phyloP scores from a whole-genome alignment of 257 asterid genomes.

The Gynochthodes officinalis region DNA sequence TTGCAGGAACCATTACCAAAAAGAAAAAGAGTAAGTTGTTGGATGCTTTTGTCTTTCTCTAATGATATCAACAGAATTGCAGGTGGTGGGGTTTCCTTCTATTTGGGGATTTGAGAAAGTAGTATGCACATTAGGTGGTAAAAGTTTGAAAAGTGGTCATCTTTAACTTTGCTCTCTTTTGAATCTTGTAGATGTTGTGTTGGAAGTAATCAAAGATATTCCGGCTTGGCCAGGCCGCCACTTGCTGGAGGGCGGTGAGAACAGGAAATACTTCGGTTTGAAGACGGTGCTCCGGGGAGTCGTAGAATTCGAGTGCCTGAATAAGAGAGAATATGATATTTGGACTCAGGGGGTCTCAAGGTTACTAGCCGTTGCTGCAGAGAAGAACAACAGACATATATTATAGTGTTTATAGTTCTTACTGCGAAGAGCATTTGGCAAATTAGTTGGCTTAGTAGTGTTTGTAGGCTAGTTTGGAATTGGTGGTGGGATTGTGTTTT shows the following conservation, averaged over 20 bases:
- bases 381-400: slow-evolving; percentile 57
- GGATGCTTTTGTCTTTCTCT: slow-evolving; percentile 36
- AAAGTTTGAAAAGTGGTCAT: slow-evolving; percentile 24
- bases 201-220: slow-evolving; percentile 70
- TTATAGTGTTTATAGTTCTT: slow-evolving; percentile 14
- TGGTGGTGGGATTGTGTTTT: slow-evolving; percentile 39
- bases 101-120: slow-evolving; percentile 92
- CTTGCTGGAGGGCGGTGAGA: slow-evolving; percentile 78
- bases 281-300: slow-evolving; percentile 74
- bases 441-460: too few species aligned
- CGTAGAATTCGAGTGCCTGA: slow-evolving; percentile 84
- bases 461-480: slow-evolving; percentile 22
- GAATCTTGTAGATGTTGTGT: slow-evolving; percentile 63
- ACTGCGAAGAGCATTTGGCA: too few species aligned
- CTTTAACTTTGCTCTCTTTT: slow-evolving; percentile 25
- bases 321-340: slow-evolving; percentile 77
- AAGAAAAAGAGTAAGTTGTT: slow-evolving; percentile 95
- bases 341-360: slow-evolving; percentile 98
- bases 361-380: slow-evolving; percentile 69
- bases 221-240: slow-evolving; percentile 99
- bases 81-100: slow-evolving; percentile 47
- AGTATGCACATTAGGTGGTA: slow-evolving; percentile 18
- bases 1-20: slow-evolving; percentile 96
- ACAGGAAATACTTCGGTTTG: slow-evolving; percentile 72
- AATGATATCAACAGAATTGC: slow-evolving; percentile 57